A percentile compares a stretch with the other conserved stretches of the same genome.
Evolutionary conservation across 345 rosid species (phyloP).

Genomic region (Lepidium aucheri): DNA sequence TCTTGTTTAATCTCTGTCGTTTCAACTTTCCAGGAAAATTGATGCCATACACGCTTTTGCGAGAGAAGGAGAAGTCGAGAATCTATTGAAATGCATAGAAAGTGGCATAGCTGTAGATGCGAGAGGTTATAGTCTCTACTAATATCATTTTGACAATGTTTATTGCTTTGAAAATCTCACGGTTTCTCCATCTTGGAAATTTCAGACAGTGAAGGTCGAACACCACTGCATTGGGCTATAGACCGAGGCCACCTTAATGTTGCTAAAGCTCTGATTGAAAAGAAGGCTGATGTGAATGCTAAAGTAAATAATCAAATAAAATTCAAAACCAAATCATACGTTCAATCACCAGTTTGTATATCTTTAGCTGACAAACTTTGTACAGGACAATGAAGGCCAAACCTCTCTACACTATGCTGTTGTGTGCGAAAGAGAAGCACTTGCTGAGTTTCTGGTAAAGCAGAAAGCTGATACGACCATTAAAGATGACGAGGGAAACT

Average conservation of each 20-base stretch:
- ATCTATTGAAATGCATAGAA: constrained; percentile 63
- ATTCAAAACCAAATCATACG: background rate
- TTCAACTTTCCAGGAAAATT: constrained; percentile 49
- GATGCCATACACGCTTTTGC: constrained; percentile 88
- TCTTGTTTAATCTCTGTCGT: background rate
- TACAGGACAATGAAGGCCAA: constrained; percentile 90
- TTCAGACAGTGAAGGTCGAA: constrained; percentile 86
- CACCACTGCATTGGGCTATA: constrained; percentile 95
- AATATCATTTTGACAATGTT: background rate
- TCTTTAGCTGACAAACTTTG: background rate
- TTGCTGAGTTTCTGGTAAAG: constrained; percentile 68
- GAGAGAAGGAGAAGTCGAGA: constrained; percentile 79
- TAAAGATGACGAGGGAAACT: constrained; percentile 64
- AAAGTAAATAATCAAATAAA: constrained; percentile 33
- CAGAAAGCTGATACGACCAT: constrained; percentile 53
- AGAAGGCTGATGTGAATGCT: constrained; percentile 65
- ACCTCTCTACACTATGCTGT: constrained; percentile 86
- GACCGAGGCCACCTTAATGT: constrained; percentile 71
- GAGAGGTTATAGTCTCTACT: constrained; percentile 42
- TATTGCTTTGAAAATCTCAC: background rate
- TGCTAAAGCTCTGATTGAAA: constrained; percentile 49
- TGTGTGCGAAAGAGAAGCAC: constrained; percentile 72
- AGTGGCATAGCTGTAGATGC: constrained; percentile 59
- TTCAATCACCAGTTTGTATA: background rate
- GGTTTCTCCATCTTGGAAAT: background rate